Evolutionary conservation across 1,139 yeast species (phyloP).

Genomic region (Saccharomyces uvarum): DNA sequence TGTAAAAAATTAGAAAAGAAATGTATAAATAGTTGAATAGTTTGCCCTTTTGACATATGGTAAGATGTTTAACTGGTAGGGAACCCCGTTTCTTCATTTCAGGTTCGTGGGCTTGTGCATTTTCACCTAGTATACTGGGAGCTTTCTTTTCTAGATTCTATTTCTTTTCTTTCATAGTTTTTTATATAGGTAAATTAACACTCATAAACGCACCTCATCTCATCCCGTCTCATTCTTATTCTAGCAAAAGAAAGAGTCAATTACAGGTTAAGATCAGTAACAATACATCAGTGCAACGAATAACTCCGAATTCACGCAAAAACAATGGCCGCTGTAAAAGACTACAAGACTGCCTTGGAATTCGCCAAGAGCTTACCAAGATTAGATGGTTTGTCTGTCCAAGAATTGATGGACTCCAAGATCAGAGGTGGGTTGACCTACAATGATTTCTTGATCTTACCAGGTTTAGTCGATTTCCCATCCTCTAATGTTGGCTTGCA

Average conservation of each 20-base stretch:
- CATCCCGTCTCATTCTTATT: not conserved
- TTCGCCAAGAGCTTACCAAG: constrained; percentile 56
- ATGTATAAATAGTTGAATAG: not conserved
- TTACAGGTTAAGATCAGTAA: not conserved
- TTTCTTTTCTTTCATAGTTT: not conserved
- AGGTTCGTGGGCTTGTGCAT: not conserved
- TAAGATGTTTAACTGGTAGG: not conserved
- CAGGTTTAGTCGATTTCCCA: constrained; percentile 90
- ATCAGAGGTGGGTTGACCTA: constrained; percentile 94
- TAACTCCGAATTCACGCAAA: not conserved
- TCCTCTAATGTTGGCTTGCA: constrained; percentile 70
- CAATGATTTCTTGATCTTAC: constrained; percentile 90
- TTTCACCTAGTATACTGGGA: not conserved
- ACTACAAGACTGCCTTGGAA: constrained; percentile 60
- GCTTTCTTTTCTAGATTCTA: not conserved
- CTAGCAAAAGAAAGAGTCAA: not conserved
- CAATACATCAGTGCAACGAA: not conserved
- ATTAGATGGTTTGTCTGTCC: constrained; percentile 81
- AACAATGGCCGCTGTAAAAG: constrained; percentile 20
- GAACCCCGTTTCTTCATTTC: not conserved
- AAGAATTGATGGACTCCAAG: constrained; percentile 80
- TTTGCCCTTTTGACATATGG: not conserved
- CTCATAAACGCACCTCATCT: not conserved
- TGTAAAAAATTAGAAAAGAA: not conserved
- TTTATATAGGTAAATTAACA: not conserved